Conservation (phyloP, 164 flowering plant genomes). For the Litsea cubeba region DNA sequence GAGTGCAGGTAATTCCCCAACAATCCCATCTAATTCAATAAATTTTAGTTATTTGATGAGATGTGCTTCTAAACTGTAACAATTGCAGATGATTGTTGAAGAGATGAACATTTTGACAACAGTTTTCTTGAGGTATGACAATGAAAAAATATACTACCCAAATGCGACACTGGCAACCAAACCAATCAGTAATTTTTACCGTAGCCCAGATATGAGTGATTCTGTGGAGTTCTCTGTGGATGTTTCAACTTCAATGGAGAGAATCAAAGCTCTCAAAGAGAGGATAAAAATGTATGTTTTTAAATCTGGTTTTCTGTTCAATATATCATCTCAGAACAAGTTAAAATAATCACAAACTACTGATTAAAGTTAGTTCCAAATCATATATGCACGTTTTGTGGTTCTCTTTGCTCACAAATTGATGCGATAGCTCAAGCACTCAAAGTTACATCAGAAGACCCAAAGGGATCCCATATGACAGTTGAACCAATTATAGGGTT, state of each 20-base stretch:
- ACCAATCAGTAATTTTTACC: constrained; percentile 76
- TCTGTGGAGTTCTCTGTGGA: constrained; percentile 65
- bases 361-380: not conserved
- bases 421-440: no score
- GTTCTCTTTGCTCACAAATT: not conserved
- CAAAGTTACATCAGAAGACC: no score
- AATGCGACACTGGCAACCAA: constrained; percentile 67
- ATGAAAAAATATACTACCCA: constrained; percentile 80
- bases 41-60: not conserved
- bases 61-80: constrained; percentile 8
- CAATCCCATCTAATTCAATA: not conserved
- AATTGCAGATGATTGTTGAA: constrained; percentile 76
- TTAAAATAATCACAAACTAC: not conserved
- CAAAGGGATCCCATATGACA: not conserved
- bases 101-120: constrained; percentile 88
- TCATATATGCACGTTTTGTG: not conserved
- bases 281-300: constrained; percentile 53
- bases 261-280: constrained; percentile 51
- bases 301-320: not conserved
- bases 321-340: not conserved
- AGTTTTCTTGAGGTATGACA: constrained; percentile 70
- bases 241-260: constrained; percentile 62
- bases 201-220: constrained; percentile 86
- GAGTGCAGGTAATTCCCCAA: constrained; percentile 59
- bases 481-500: no score